Evolutionary conservation across 2,329 filamentous ascomycete species (phyloP).

Genomic region (Stenocarpella maydis): DNA sequence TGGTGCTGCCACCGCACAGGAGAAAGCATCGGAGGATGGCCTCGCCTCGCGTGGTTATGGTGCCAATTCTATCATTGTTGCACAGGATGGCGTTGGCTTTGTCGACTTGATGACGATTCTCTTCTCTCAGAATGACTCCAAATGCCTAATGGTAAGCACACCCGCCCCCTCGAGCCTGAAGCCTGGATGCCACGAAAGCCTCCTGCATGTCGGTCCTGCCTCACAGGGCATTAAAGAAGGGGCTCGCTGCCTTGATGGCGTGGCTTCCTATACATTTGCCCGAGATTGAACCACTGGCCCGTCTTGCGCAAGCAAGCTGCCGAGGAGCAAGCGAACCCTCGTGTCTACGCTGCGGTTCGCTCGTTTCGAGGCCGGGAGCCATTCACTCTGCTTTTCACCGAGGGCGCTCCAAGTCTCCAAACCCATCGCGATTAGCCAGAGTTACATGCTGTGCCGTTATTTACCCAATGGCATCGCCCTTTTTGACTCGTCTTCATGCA

Average conservation of each 20-base stretch:
- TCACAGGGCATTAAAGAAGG: slow-evolving; percentile 68
- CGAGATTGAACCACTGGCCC: slow-evolving; percentile 57
- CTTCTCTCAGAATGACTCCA: slow-evolving; percentile 73
- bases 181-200: slow-evolving; percentile 26
- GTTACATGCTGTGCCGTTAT: slow-evolving; percentile 18
- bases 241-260: slow-evolving; percentile 62
- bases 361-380: slow-evolving; percentile 35
- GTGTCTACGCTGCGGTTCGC: slow-evolving; percentile 52
- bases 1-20: slow-evolving; percentile 29
- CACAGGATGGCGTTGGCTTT: slow-evolving; percentile 73
- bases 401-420: slow-evolving; percentile 32
- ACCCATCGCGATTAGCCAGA: slow-evolving; percentile 36
- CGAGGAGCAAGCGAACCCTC: slow-evolving; percentile 47
- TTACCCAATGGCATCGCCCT: too few relatives aligned
- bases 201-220: background rate
- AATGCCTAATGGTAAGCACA: slow-evolving; percentile 49
- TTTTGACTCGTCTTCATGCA: background rate
- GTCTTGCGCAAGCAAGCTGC: slow-evolving; percentile 41
- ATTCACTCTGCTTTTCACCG: slow-evolving; percentile 26
- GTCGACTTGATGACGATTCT: slow-evolving; percentile 84
- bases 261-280: slow-evolving; percentile 76
- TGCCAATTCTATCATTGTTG: slow-evolving; percentile 77
- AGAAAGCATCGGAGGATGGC: slow-evolving; percentile 50
- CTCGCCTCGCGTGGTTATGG: slow-evolving; percentile 77
- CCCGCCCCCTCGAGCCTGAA: slow-evolving; percentile 31